Base-by-base conservation (phyloP, 179 eudicot species). In the Spergularia azorica region DNA sequence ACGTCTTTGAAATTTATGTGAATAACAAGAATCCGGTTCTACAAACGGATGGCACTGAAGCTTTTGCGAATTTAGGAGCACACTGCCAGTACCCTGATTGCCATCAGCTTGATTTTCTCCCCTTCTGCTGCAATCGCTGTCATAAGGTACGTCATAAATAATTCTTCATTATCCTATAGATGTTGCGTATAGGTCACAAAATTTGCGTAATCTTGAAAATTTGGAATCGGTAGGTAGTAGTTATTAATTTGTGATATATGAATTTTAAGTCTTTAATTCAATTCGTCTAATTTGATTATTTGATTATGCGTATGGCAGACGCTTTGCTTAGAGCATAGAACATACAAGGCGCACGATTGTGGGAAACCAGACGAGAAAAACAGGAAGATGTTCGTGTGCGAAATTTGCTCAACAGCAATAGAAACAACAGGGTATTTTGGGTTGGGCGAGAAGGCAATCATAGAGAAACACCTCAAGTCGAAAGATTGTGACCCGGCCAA, bases 71-170 rank as follows among this genome's bases (percentile, higher is more conserved):
- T 64, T 83, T 94, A 48, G 98, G 97, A 72, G 75, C 63, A 21
- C 97, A 94, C 71, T 94, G 98, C 78, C 87, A 92, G 72, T 83
- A 80, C 12, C 64, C 86, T 2, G 88, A 87, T 72, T 94, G 98
- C 78, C 81, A 73, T 66, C 94, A 85, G 63, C 94, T 94, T 75
- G 97, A 94, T 86, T 92, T 92, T 81, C 92, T 94, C 12, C 97
- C 98, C 32, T 94, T 94, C 77, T 69, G 69, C 6, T 94, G 97
- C 77, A 86, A 88, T 58, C 88, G 90, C 12, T 94, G 98, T 78
- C 86, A 63, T 12, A 83, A 85, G 92, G 97, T 94, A 83, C 60
- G 21, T 48, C 39, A 4, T 36, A 36, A 3, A 36, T 36, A 36
- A 36, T 36, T 36, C 39, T 36, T 36, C 4, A 26, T 26, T 26